Conservation (phyloP, 78 protist genomes). For the Neovahlkampfia damariscottae region DNA sequence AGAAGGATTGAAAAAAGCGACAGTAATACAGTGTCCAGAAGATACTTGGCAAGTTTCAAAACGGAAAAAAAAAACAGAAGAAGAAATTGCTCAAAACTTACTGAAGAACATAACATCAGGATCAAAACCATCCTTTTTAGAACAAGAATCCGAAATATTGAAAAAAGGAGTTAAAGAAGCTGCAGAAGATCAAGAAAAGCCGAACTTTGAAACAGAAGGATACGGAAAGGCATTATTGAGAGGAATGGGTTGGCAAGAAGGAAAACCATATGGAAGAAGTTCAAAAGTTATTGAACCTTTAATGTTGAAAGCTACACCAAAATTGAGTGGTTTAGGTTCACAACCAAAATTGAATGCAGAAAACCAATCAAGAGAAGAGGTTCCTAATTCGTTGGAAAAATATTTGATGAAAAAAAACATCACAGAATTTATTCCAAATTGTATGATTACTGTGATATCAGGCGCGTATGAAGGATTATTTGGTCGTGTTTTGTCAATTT, state of each 20-base stretch:
- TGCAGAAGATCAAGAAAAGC: not conserved
- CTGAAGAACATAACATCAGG: too few relatives aligned
- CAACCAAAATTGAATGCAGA: not conserved
- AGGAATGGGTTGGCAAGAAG: not conserved
- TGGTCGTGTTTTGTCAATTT: not conserved
- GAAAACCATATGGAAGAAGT: not conserved
- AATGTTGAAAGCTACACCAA: not conserved
- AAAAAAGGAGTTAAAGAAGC: not conserved
- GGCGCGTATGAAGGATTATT: not conserved
- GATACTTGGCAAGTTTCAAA: too few relatives aligned
- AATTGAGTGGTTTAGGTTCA: not conserved
- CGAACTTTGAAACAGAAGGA: not conserved
- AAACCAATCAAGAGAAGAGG: not conserved
- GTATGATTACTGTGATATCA: not conserved
- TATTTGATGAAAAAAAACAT: not conserved
- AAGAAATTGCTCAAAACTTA: too few relatives aligned
- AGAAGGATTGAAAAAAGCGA: too few relatives aligned
- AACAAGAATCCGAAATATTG: too few relatives aligned
- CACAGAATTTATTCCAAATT: not conserved
- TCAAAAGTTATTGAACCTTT: not conserved
- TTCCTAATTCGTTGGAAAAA: not conserved
- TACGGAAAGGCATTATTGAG: not conserved
- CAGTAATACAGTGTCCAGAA: too few relatives aligned
- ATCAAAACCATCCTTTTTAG: too few relatives aligned
- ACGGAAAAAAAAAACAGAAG: too few relatives aligned